Evolutionary conservation across 2,329 filamentous ascomycete species (phyloP).

Genomic region (Xylaria sp.): DNA sequence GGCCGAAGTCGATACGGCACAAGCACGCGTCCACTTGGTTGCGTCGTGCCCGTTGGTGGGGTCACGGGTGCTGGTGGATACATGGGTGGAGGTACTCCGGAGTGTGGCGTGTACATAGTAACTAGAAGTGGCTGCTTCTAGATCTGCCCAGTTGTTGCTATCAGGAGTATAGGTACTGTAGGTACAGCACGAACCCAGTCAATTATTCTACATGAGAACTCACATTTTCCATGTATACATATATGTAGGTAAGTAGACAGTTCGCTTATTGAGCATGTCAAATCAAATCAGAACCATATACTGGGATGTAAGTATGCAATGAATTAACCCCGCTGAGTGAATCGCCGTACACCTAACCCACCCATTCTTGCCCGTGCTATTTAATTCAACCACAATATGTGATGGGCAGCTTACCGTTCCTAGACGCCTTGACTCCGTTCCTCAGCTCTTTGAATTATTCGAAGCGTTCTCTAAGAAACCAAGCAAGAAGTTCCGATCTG

Average conservation of each 20-base stretch:
- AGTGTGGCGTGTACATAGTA: no score
- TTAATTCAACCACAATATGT: not conserved
- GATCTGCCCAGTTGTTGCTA: no score
- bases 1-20: not conserved
- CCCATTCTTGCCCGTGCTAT: conserved; percentile 1
- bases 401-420: not conserved
- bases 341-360: conserved; percentile 1
- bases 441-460: conserved; percentile 50
- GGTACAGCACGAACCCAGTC: not conserved
- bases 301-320: conserved; percentile 24
- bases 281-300: conserved; percentile 13
- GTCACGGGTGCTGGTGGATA: conserved; percentile 17
- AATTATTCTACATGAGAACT: not conserved
- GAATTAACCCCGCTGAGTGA: conserved; percentile 17
- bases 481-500: conserved; percentile 79
- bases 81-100: not conserved
- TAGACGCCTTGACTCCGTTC: not conserved
- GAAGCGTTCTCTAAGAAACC: conserved; percentile 73
- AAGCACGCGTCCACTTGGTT: conserved; percentile 12
- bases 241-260: not conserved
- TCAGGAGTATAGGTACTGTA: no score
- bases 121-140: no score
- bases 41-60: conserved; percentile 39
- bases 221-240: not conserved
- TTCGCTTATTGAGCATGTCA: conserved; percentile 3